Evolutionary conservation across 495 filamentous ascomycete genomes (phyloP), one percentile per base, ranked within the genome.

Genomic region (Penicillium salamii): DNA sequence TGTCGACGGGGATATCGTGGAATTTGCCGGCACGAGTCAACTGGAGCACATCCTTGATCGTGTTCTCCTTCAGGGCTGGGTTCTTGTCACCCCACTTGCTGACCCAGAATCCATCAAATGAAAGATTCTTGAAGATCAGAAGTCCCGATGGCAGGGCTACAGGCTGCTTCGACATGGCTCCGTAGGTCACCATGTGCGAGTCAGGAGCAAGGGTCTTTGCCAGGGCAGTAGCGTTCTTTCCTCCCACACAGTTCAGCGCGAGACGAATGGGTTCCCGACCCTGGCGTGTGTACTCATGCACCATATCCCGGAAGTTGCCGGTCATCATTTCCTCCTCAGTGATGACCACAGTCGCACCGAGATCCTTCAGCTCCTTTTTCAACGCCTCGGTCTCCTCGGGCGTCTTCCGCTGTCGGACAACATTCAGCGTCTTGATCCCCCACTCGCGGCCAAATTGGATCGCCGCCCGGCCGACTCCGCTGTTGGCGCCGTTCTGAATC

Each of bases 401-500:
- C 0, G 79, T 79, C 3, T 76, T 68, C 32, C 95, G 67, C 48
- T 84, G 80, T 11, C 93, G 75, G 26, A 98, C 73, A 7, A 98
- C 79, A 61, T 96, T 97, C 47, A 98, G 82, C 37, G 84, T 90
- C 56, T 89, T 84, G 50, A 90, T 78, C 0, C 91, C 91, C 93
- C 91, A 97, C 41, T 87, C 67, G 44, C 69, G 71, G 1, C 79
- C 91, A 0, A 98, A 62, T 68, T 98, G 93, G 45, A 96, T 89
- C 14, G 88, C 91, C 7, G 89, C 86, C 26, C 93, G 70, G 5
- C 93, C 93, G 18, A 97, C 93, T 1, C 90, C 95, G 42, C 79
- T 85, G 62, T 98, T 98, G 7, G 93, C 93, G 2, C 93, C 95
- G 58, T 98, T 98, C 74, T 98, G 95, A 31, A 97, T 76, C 52